A percentile compares a stretch with the other conserved stretches of the same genome.
These are phyloP conservation scores for Globisporangium nagaii DNA, from an alignment of 352 stramenopile genomes.

Conservation along the genomic window DNA sequence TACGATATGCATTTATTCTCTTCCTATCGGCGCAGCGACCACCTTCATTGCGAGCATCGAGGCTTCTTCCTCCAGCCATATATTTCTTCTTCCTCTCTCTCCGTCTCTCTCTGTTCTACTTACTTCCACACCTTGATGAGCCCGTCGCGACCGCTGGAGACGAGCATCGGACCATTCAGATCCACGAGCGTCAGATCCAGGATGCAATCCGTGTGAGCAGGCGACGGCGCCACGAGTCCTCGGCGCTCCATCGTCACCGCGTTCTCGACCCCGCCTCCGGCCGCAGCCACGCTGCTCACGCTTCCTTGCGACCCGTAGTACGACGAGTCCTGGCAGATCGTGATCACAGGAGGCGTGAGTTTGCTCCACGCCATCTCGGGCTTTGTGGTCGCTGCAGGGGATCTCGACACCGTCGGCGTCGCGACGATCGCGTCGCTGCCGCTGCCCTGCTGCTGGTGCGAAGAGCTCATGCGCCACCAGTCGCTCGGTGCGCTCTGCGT, in stretches of 20 bases:
- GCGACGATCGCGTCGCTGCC: constrained; percentile 19
- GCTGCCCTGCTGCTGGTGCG: constrained; percentile 19
- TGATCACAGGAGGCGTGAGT: constrained; percentile 75
- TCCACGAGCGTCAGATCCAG: constrained; percentile 94
- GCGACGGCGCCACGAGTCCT: constrained; percentile 82
- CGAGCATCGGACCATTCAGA: constrained; percentile 85
- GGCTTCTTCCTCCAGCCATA: background rate
- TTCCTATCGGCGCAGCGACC: background rate
- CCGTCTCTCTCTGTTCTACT: background rate
- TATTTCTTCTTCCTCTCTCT: background rate
- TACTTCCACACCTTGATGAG: constrained; percentile 97
- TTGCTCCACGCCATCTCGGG: constrained; percentile 86
- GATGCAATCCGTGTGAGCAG: constrained; percentile 92
- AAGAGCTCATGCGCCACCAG: constrained; percentile 82
- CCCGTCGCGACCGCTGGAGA: constrained; percentile 92
- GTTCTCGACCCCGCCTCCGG: constrained; percentile 55
- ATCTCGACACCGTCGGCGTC: constrained; percentile 8
- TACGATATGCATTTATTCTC: no score
- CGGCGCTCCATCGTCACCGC: constrained; percentile 82
- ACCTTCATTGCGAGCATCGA: background rate
- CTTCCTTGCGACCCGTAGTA: constrained; percentile 51
- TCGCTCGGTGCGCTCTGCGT: constrained; percentile 68
- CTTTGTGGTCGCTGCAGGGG: constrained; percentile 51
- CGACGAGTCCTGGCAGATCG: constrained; percentile 80
- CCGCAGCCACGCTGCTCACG: constrained; percentile 35